Conservation (phyloP, 2,329 filamentous ascomycete species). For the Pseudopithomyces chartarum region DNA sequence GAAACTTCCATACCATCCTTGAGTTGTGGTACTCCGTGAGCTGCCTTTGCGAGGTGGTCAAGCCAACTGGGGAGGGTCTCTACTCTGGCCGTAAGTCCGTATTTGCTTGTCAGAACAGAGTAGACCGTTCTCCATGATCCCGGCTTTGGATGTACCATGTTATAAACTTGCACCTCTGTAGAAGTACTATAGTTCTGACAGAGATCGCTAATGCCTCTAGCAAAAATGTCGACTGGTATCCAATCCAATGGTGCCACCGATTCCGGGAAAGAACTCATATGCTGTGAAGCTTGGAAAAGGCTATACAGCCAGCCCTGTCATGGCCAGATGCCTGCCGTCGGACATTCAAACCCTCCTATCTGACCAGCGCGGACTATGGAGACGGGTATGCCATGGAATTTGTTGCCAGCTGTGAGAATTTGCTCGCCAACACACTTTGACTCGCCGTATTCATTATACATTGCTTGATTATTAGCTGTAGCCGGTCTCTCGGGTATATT, state of each 20-base stretch:
- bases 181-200: background rate
- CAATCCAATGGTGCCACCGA: slow-evolving; percentile 17
- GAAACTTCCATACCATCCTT: slow-evolving; percentile 5
- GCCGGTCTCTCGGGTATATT: slow-evolving; percentile 22
- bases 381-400: slow-evolving; percentile 10
- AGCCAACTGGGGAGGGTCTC: slow-evolving; percentile 13
- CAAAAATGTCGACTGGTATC: slow-evolving; percentile 21
- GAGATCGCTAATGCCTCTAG: slow-evolving; percentile 6
- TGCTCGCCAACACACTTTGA: slow-evolving; percentile 33
- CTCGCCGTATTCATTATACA: slow-evolving; percentile 45
- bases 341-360: slow-evolving; percentile 12
- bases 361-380: slow-evolving; percentile 19
- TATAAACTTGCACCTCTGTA: slow-evolving; percentile 7
- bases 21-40: background rate
- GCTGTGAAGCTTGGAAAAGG: slow-evolving; percentile 10
- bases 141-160: slow-evolving; percentile 14
- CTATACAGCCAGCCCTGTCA: slow-evolving; percentile 16
- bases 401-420: slow-evolving; percentile 11
- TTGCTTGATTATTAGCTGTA: slow-evolving; percentile 26
- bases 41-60: slow-evolving; percentile 3
- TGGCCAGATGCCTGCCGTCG: slow-evolving; percentile 7
- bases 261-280: slow-evolving; percentile 4
- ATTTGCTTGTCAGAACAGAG: background rate
- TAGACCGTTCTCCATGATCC: slow-evolving; percentile 7
- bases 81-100: slow-evolving; percentile 1